Base-by-base conservation (phyloP, 2,329 filamentous ascomycete genomes). In the Penicillium olsonii region DNA sequence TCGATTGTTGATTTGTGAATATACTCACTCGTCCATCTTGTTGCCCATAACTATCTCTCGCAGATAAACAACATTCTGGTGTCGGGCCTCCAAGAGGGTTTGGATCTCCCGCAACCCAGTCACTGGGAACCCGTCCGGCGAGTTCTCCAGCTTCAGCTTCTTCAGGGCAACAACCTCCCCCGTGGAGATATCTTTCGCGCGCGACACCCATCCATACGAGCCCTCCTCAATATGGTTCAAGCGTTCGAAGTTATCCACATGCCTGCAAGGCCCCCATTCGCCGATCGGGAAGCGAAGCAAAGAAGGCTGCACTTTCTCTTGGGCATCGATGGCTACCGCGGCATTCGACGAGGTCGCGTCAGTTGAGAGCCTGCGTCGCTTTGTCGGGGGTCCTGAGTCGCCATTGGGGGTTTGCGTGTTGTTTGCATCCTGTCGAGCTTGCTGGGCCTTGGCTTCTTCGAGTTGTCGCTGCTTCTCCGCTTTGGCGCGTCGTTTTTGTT, bases 191-290 rank as follows among this genome's bases (percentile, higher is more conserved):
- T 95, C 87, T 54, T 80, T 85, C 11, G 91, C 94, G 50, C 94
- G 82, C 46, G 92, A 92, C 4, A 99, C 94, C 82, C 87, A 92
- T 38, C 94, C 94, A 71, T 99, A 99, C 8, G 91, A 91, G 29
- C 94, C 94, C 75, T 99, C 94, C 71, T 97, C 94, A 63, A 99
- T 99, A 68, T 94, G 88, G 70, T 99, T 99, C 49, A 99, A 78
- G 60, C 89, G 88, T 64, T 96, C 89, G 73, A 92, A 99, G 65
- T 90, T 87, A 65, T 92, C 87, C 20, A 95, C 87, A 67, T 88
- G 88, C 52, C 88, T 81, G 65, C 87, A 88, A 3, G 82, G 78
- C 49, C 83, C 80, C 84, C 91, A 95, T 59, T 76, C 71, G 9
- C 82, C 81, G 12, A 78, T 77, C 9, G 87, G 81, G 65, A 95